Conservation (phyloP, 2,329 filamentous ascomycete species). For the Xylaria sp. region DNA sequence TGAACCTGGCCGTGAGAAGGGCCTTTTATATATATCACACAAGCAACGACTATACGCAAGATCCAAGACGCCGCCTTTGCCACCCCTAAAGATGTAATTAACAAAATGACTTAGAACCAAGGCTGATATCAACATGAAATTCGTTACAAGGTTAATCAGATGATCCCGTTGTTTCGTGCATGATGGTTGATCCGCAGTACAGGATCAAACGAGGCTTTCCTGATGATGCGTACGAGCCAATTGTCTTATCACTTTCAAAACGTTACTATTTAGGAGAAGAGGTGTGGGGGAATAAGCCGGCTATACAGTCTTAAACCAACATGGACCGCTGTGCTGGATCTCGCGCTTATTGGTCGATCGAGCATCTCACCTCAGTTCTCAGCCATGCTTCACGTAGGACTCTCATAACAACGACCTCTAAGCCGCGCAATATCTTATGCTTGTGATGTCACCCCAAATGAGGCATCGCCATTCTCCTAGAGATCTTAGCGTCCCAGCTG, state of each 20-base stretch:
- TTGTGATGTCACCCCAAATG: background rate
- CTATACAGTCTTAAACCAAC: conserved; percentile 1
- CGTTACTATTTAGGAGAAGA: conserved; percentile 22
- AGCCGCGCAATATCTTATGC: conserved; percentile 6
- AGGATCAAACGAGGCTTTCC: background rate
- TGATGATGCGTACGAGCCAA: background rate
- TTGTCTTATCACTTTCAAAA: background rate
- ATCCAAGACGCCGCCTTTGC: background rate
- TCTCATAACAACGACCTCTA: background rate
- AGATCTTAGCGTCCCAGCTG: background rate
- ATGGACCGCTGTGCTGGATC: background rate
- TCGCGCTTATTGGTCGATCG: background rate
- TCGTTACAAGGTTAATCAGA: conserved; percentile 4
- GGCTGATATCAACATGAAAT: background rate
- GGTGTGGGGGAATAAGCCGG: conserved; percentile 10
- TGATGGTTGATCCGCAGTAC: background rate
- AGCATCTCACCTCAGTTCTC: conserved; percentile 24
- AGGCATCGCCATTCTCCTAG: background rate
- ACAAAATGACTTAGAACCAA: background rate
- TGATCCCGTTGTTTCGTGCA: background rate
- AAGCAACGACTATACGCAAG: background rate
- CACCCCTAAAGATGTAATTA: background rate
- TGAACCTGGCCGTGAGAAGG: background rate
- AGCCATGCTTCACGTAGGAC: conserved; percentile 6
- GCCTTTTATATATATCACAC: conserved; percentile 13